Conservation (phyloP, 495 filamentous ascomycete genomes). For the Ascodesmis nigricans region DNA sequence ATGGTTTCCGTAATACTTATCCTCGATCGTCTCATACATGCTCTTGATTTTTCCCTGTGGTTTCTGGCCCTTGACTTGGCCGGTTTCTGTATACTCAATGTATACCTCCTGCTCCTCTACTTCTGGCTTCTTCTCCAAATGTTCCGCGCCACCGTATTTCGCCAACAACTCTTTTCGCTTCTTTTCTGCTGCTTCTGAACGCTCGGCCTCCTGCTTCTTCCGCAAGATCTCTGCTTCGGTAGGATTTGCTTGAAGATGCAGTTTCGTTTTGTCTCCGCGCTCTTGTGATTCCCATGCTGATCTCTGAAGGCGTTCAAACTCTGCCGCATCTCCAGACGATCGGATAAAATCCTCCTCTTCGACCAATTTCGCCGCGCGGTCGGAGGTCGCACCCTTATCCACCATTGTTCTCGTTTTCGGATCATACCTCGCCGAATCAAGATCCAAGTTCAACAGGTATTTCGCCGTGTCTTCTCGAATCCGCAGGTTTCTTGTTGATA, state of each 20-base stretch:
- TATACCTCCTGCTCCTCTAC: constrained; percentile 57
- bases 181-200: constrained; percentile 40
- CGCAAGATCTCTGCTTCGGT: constrained; percentile 71
- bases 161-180: constrained; percentile 51
- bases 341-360: constrained; percentile 88
- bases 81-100: constrained; percentile 82
- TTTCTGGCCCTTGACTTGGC: constrained; percentile 69
- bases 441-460: constrained; percentile 80
- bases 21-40: constrained; percentile 79
- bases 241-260: constrained; percentile 88
- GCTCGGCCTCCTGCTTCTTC: constrained; percentile 52
- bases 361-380: constrained; percentile 68
- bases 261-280: constrained; percentile 42
- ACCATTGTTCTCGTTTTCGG: constrained; percentile 92
- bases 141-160: constrained; percentile 62
- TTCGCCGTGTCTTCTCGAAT: constrained; percentile 97
- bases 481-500: constrained; percentile 65
- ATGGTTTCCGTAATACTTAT: constrained; percentile 77
- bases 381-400: constrained; percentile 59
- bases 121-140: constrained; percentile 37
- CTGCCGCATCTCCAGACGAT: constrained; percentile 76
- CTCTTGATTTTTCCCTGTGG: constrained; percentile 44
- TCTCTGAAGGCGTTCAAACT: constrained; percentile 71
- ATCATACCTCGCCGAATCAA: constrained; percentile 94
- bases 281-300: constrained; percentile 96